phyloP scores from a whole-genome alignment of 257 asterid species.

The Plantago major region DNA sequence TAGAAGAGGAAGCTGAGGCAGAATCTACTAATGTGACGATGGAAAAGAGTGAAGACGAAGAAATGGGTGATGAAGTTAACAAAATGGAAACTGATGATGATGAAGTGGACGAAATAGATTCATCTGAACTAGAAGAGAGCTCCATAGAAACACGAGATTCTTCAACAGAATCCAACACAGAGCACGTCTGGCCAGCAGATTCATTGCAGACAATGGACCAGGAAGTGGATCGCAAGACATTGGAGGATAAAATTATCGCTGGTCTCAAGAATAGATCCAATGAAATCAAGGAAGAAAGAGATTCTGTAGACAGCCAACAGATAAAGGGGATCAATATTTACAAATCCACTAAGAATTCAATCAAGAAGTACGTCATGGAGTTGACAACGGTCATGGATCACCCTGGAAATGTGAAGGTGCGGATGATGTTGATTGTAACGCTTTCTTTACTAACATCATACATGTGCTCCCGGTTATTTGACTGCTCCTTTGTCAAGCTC shows the following conservation, averaged over 20 bases:
- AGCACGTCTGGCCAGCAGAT: slow-evolving; percentile 36
- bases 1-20: slow-evolving; percentile 2
- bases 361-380: slow-evolving; percentile 20
- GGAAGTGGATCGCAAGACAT: slow-evolving; percentile 29
- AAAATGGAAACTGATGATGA: slow-evolving; percentile 8
- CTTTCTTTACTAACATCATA: slow-evolving; percentile 28
- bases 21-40: not conserved
- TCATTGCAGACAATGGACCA: slow-evolving; percentile 20
- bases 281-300: not conserved
- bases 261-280: not conserved
- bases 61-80: slow-evolving; percentile 15
- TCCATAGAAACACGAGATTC: slow-evolving; percentile 32
- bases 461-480: slow-evolving; percentile 46
- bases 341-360: slow-evolving; percentile 3
- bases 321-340: not conserved
- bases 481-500: slow-evolving; percentile 31
- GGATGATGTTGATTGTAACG: slow-evolving; percentile 24
- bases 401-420: slow-evolving; percentile 12
- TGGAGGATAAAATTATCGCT: slow-evolving; percentile 25
- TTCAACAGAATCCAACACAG: slow-evolving; percentile 33
- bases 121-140: slow-evolving; percentile 24
- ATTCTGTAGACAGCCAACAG: not conserved
- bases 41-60: slow-evolving; percentile 15
- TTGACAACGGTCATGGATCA: slow-evolving; percentile 20
- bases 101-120: slow-evolving; percentile 22